Conservation (phyloP, 257 asterid genomes). For the Striga asiatica region DNA sequence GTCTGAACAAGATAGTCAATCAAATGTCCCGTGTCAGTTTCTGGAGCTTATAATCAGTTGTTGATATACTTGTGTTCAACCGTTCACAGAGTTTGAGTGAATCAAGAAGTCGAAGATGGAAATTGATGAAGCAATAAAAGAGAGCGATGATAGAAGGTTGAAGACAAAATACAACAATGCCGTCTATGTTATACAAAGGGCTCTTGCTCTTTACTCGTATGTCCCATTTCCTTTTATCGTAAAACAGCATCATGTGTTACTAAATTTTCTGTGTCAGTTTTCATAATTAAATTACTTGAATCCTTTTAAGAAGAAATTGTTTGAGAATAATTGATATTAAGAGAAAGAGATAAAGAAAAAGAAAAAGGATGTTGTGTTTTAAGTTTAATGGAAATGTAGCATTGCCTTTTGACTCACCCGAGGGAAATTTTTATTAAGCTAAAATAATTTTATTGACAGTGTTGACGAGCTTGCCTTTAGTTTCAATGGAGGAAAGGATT, state of each 20-base stretch:
- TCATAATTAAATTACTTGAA: background rate
- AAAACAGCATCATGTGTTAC: no score
- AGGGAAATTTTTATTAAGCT: no score
- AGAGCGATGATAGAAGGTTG: slow-evolving; percentile 67
- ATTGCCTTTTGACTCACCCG: no score
- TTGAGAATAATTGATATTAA: no score
- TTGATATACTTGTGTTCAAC: no score
- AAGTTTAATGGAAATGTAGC: no score
- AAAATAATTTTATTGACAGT: slow-evolving; percentile 32
- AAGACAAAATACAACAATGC: slow-evolving; percentile 82
- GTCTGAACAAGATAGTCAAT: background rate
- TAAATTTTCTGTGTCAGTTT: no score
- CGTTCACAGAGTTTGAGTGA: no score
- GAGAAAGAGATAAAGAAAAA: no score
- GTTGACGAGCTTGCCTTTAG: slow-evolving; percentile 85
- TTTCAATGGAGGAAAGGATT: slow-evolving; percentile 98
- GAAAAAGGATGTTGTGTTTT: no score
- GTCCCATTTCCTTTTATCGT: slow-evolving; percentile 20
- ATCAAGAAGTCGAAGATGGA: slow-evolving; percentile 57
- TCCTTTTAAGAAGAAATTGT: background rate
- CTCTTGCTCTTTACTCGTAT: slow-evolving; percentile 87
- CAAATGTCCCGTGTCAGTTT: background rate
- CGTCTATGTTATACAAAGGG: slow-evolving; percentile 75
- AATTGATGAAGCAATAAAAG: slow-evolving; percentile 67
- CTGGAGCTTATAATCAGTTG: background rate